Conservation (phyloP, 331 rosid species). For the Rhamnella rubrinervis region DNA sequence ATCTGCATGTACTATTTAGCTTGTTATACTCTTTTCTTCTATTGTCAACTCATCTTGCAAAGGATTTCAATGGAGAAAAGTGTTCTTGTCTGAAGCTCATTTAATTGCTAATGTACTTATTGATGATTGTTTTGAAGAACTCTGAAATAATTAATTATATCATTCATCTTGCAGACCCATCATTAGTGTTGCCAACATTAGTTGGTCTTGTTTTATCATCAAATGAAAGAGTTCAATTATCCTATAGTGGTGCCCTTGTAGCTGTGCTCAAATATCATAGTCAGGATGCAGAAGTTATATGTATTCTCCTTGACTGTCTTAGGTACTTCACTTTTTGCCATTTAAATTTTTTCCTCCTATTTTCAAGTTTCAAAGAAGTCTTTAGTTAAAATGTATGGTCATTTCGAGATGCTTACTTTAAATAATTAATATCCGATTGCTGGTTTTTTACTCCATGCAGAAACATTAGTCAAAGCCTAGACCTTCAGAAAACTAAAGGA, state of each 20-base stretch:
- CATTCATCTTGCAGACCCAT: slow-evolving; percentile 67
- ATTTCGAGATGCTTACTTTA: background rate
- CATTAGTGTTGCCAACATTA: slow-evolving; percentile 59
- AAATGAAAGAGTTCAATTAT: slow-evolving; percentile 52
- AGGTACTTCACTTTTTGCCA: slow-evolving; percentile 45
- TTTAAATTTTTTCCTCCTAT: background rate
- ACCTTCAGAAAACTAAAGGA: slow-evolving; percentile 41
- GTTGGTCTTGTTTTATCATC: slow-evolving; percentile 56
- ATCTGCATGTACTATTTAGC: background rate
- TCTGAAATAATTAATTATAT: slow-evolving; percentile 25
- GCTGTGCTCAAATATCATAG: slow-evolving; percentile 64
- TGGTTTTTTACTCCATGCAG: slow-evolving; percentile 45
- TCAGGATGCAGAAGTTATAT: slow-evolving; percentile 58
- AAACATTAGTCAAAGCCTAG: slow-evolving; percentile 38
- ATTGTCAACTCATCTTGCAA: background rate
- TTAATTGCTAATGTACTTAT: background rate
- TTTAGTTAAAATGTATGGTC: background rate
- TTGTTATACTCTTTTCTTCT: too few relatives aligned
- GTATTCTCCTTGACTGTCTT: slow-evolving; percentile 75
- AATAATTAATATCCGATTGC: slow-evolving; percentile 1
- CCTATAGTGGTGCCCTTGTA: slow-evolving; percentile 56
- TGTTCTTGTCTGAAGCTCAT: background rate
- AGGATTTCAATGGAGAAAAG: background rate
- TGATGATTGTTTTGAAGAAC: slow-evolving; percentile 7
- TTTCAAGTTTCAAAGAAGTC: background rate